Evolutionary conservation across 2,329 filamentous ascomycete species (phyloP), one percentile per base, ranked within the genome.

Genomic region (Pyrenochaeta sp.): DNA sequence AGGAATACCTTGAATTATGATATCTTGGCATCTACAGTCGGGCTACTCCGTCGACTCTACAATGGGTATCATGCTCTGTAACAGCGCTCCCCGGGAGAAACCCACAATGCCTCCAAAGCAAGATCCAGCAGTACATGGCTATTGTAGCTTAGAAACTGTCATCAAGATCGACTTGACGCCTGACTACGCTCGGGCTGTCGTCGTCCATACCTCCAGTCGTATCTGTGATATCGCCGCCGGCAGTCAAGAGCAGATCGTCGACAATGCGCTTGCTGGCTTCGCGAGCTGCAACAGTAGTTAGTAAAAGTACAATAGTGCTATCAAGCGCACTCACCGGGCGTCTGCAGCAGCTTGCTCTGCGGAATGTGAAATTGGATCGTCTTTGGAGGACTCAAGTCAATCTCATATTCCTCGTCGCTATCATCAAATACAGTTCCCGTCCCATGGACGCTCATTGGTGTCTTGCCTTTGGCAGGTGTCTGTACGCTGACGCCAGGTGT

Each of bases 341-440:
- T 96, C 75, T 93, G 91, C 74, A 94, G 77, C 24, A 96, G 79
- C 72, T 91, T 89, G 40, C 88, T 91, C 52, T 90, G 90, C 50
- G 91, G 91, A 47, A 96, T 79, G 44, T 90, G 89, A 76, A 96
- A 96, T 71, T 93, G 91, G 59, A 96, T 93, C 10, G 92, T 95
- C 82, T 98, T 98, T 0, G 95, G 95, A 28, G 95, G 95, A 71
- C 92, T 97, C 78, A 93, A 90, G 25, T 83, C 84, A 43, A 83
- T 58, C 2, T 69, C 73, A 25, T 72, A 79, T 15, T 81, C 83
- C 47, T 90, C 90, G 54, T 88, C 90, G 68, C 88, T 91, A 52
- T 93, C 90, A 52, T 93, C 90, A 89, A 92, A 95, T 19, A 79
- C 65, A 10, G 58, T 25, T 3, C 66, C 69, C 5, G 67, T 71